Percentiles rank a stretch among this genome's conserved stretches.
These are phyloP conservation scores for Paraconiothyrium brasiliense DNA, from an alignment of 2,329 filamentous ascomycete species.

Conservation along the genomic window DNA sequence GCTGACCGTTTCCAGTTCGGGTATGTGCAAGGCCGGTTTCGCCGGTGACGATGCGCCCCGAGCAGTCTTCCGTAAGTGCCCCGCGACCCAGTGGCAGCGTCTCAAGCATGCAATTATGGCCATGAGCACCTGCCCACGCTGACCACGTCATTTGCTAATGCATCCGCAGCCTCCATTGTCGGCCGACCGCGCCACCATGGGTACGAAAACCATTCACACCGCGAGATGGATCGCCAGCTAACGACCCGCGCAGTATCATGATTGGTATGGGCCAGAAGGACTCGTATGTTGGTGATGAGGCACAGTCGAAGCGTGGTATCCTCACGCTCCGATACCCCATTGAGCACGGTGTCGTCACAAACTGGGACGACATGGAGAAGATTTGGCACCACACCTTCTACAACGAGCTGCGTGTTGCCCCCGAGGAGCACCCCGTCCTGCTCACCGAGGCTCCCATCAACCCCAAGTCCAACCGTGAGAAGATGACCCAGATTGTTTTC, in stretches of 20 bases:
- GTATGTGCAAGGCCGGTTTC: constrained; percentile 99
- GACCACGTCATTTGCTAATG: constrained; percentile 39
- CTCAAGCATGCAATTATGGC: constrained; percentile 19
- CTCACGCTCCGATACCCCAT: constrained; percentile 99
- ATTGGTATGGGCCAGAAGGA: constrained; percentile 99
- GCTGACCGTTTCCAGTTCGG: constrained; percentile 76
- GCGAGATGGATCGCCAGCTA: constrained; percentile 45
- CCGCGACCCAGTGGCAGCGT: constrained; percentile 22
- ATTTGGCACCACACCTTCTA: constrained; percentile 99
- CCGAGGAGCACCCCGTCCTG: constrained; percentile 99
- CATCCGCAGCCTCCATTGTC: constrained; percentile 88
- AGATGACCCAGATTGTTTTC: constrained; percentile 99
- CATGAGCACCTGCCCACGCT: constrained; percentile 9
- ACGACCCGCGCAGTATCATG: constrained; percentile 83
- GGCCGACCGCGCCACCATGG: constrained; percentile 99
- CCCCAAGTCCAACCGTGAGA: constrained; percentile 99
- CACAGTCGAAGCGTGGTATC: constrained; percentile 99
- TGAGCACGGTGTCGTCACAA: constrained; percentile 99
- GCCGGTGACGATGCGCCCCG: constrained; percentile 99
- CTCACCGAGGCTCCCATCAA: constrained; percentile 99
- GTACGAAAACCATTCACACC: constrained; percentile 67
- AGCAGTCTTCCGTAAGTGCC: constrained; percentile 98
- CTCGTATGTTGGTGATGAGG: constrained; percentile 99
- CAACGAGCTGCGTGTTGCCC: constrained; percentile 99
- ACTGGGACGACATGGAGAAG: constrained; percentile 99